Base-by-base conservation (phyloP, 2,329 filamentous ascomycete species). In the Apiospora marii region DNA sequence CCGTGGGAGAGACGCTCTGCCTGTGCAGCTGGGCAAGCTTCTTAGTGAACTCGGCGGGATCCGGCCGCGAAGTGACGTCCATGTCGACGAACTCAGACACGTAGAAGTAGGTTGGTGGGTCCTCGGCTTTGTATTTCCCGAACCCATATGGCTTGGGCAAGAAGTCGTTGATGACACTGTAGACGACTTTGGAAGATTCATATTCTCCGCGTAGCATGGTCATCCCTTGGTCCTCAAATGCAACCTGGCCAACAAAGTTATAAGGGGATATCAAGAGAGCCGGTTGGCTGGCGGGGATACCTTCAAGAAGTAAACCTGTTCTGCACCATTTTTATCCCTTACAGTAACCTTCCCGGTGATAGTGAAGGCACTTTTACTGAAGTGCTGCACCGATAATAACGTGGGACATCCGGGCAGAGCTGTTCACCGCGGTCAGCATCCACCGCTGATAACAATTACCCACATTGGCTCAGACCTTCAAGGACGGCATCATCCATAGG, bases 1-100 rank as follows among this genome's bases (percentile, higher is more conserved):
- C 82, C 4, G 74, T 80, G 0, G 82, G 82, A 0, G 81, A 81
- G 46, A 67, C 51, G 73, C 79, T 79, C 3, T 10, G 74, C 76
- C 61, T 76, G 75, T 83, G 82, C 2, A 84, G 58, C 3, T 73
- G 73, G 1, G 80, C 75, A 0, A 84, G 75, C 22, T 73, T 71
- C 19, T 68, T 58, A 4, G 74, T 72, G 46, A 83, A 80, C 19
- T 74, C 70, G 6, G 73, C 34, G 0, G 78, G 75, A 8, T 74
- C 64, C 69, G 61, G 37, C 43, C 64, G 19, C 6, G 16, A 12
- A 7, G 4, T 41, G 6, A 76, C 69, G 27, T 76, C 74, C 74
- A 78, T 76, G 30, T 77, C 71, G n/a, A 75, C 71, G 53, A 74
- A 79, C 41, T 75, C 72, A 30, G 73, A 77, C 34, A 78, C 64